Base-by-base conservation (phyloP, 2,329 filamentous ascomycete genomes). In the Botrytis porri region DNA sequence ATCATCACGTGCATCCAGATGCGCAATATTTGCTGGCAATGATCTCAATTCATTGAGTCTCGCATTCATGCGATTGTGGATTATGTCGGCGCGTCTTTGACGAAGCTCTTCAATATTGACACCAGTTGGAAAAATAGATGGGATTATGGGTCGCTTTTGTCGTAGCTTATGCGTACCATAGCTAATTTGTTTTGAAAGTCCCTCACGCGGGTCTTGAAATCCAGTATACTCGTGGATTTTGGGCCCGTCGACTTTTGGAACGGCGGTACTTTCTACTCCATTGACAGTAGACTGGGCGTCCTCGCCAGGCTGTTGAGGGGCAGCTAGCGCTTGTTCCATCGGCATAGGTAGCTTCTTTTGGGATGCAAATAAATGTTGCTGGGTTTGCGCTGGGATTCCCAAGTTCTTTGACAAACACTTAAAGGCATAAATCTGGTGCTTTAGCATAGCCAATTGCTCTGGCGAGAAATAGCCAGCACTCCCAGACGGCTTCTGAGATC, bases 391-490 rank as follows among this genome's bases (percentile, higher is more conserved):
- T 1, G 95, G 94, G 5, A 98, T 89, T 0, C 94, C 92, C 22
- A 92, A 86, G 77, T 97, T 97, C 82, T 96, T 97, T 8, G 93
- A 92, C 6, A 99, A 86, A 77, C 94, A 87, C 83, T 97, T 97
- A 83, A 98, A 98, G 0, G 95, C 95, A 78, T 92, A 87, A 69
- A 98, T 97, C 81, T 99, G 96, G 76, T 93, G 91, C 74, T 93
- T 88, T 16, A 99, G 84, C 61, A 93, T 89, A 37, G 88, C 86
- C 63, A 97, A 84, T 81, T 99, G 96, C 73, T 96, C 92, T 37
- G 88, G 87, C 20, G 90, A 91, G 81, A 97, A 95, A 75, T 90
- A 90, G 69, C 87, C 86, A 35, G 82, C 83, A n/a, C 83, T 78
- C 48, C 70, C 70, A 48, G 80, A 69, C 62, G 78, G 75, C 64